phyloP scores from a whole-genome alignment of 805 yeast genomes.

The Candida chilensis region DNA sequence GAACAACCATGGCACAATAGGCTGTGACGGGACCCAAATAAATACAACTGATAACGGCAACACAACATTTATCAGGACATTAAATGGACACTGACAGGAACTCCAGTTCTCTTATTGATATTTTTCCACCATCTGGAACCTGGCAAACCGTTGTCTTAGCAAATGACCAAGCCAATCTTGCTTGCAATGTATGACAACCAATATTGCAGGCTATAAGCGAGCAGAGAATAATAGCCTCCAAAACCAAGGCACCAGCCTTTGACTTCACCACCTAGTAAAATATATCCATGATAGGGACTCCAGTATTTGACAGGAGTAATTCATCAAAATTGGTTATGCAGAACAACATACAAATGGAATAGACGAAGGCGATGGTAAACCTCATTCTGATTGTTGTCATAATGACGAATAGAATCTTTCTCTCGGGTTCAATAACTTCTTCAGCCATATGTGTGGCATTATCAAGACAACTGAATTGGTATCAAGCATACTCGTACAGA shows the following conservation, averaged over 20 bases:
- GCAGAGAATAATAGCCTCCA: constrained; percentile 21
- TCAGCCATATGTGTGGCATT: constrained; percentile 32
- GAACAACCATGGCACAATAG: constrained; percentile 25
- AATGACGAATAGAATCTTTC: constrained; percentile 27
- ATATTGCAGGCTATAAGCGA: constrained; percentile 29
- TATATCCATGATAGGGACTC: constrained; percentile 30
- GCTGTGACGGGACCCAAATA: constrained; percentile 27
- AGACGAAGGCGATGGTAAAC: constrained; percentile 25
- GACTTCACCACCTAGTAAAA: constrained; percentile 25
- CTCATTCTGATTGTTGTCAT: constrained; percentile 31
- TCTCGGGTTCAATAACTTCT: constrained; percentile 25
- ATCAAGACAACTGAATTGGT: constrained; percentile 30
- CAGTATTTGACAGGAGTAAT: constrained; percentile 17
- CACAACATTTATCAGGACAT: constrained; percentile 14
- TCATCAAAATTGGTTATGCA: constrained; percentile 19
- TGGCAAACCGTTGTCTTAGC: constrained; percentile 33
- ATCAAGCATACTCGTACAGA: too few relatives aligned
- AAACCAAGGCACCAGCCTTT: constrained; percentile 24
- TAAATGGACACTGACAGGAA: constrained; percentile 29
- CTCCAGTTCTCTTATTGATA: constrained; percentile 25
- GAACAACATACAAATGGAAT: constrained; percentile 30
- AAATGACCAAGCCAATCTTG: constrained; percentile 32
- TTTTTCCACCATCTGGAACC: constrained; percentile 24
- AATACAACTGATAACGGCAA: constrained; percentile 13
- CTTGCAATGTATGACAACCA: constrained; percentile 32